phyloP scores from a whole-genome alignment of 306 rosid species.

The Albizia julibrissin region DNA sequence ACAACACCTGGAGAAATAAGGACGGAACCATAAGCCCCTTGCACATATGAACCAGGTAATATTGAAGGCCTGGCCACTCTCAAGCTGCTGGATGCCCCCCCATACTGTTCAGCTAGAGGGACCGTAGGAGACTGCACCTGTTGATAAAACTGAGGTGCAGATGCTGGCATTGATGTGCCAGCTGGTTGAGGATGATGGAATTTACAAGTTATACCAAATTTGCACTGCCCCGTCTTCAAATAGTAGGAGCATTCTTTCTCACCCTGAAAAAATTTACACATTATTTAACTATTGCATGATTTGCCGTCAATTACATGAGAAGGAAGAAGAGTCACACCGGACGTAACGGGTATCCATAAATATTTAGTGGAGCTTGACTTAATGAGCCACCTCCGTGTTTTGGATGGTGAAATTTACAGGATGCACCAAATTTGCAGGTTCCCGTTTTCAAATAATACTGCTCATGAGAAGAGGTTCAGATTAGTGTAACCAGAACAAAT shows the following conservation, averaged over 20 bases:
- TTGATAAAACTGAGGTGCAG: conserved; percentile 93
- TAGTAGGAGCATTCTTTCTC: conserved; percentile 96
- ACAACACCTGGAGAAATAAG: conserved; percentile 81
- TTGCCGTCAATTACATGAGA: background rate
- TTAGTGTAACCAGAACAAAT: conserved; percentile 7
- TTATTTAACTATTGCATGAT: conserved; percentile 21
- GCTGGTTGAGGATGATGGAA: conserved; percentile 90
- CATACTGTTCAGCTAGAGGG: conserved; percentile 74
- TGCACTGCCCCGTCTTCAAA: conserved; percentile 99
- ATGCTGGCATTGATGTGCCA: conserved; percentile 62
- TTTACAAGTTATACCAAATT: conserved; percentile 93
- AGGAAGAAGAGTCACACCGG: conserved; percentile 50
- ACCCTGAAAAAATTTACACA: conserved; percentile 53
- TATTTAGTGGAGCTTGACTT: conserved; percentile 79
- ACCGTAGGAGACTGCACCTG: conserved; percentile 88
- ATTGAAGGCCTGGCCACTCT: conserved; percentile 86
- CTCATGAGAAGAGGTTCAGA: conserved; percentile 29
- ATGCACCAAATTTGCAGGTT: conserved; percentile 90
- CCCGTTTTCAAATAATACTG: conserved; percentile 92
- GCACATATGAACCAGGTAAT: conserved; percentile 77
- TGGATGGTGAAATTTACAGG: conserved; percentile 93
- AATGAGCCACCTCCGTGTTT: conserved; percentile 79
- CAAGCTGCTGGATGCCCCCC: conserved; percentile 66
- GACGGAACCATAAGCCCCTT: conserved; percentile 83
- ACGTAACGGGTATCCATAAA: conserved; percentile 80